Conservation (phyloP, 2,329 filamentous ascomycete species). For the Xylariaceae sp. region DNA sequence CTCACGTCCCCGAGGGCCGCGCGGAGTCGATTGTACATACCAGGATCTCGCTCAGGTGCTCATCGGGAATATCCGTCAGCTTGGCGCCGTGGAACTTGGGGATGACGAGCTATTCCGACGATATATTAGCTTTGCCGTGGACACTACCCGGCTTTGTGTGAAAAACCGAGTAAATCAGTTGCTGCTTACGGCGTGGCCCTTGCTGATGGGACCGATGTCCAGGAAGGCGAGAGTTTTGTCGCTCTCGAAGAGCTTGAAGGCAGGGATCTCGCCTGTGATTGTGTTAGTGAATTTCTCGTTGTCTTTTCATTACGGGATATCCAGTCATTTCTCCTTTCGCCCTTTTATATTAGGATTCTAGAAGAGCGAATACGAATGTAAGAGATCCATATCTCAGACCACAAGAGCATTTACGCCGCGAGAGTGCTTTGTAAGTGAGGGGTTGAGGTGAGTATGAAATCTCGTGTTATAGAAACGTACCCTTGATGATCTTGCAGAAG, state of each 20-base stretch:
- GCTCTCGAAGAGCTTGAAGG: conserved; percentile 91
- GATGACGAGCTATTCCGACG: conserved; percentile 69
- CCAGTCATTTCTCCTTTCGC: too few species aligned
- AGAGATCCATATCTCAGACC: neutral
- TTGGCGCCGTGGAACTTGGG: conserved; percentile 93
- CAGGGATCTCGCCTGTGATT: conserved; percentile 79
- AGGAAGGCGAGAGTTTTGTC: conserved; percentile 93
- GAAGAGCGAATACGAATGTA: too few species aligned
- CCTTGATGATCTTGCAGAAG: conserved; percentile 98
- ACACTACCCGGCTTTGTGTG: neutral
- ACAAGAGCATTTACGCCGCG: neutral
- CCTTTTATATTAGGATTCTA: too few species aligned
- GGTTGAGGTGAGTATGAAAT: too few species aligned
- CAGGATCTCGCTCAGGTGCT: conserved; percentile 75
- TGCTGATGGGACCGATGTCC: conserved; percentile 85
- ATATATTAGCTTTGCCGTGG: neutral
- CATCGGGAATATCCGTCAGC: conserved; percentile 87
- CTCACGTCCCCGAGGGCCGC: neutral
- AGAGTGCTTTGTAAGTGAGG: neutral
- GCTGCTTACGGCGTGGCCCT: conserved; percentile 74
- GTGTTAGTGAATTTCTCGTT: neutral
- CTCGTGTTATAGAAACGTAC: conserved; percentile 36
- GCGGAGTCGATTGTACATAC: conserved; percentile 41
- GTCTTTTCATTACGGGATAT: too few species aligned
- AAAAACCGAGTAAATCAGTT: too few species aligned